Base-by-base conservation (phyloP, 441 rosid species). In the Oxalis stricta region DNA sequence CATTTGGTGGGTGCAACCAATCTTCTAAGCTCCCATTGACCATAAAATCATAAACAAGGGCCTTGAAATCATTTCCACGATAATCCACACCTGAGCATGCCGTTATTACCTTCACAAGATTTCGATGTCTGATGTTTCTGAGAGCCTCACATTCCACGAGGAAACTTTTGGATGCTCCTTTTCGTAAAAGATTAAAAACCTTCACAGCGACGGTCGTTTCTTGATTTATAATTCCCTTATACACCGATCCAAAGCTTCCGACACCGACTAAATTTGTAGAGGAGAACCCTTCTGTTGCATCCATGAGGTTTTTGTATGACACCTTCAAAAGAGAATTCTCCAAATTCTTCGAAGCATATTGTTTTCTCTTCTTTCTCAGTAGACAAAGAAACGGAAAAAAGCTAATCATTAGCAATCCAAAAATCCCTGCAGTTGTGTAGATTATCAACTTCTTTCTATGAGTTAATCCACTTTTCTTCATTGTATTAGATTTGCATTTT, bases 1-100 rank as follows among this genome's bases (percentile, higher is more conserved):
- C 47, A 4, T 3, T 3, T 3, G 29, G 13, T 1, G 30, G 55
- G 39, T 52, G 41, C 43, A 63, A 34, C 53, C 63, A 48, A 15
- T 4, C 4, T 13, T 63, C 45, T 13, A 56, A 44, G 58, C 58
- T 61, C 43, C 68, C 56, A 41, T 66, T 62, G 7, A 47, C 57
- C 64, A 49, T 45, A 28, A 61, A 56, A 37, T 41, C 58, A 22
- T 56, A 41, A 14, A 62, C 46, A 3, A 63, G 59, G 36, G 66
- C 69, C 56, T 52, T 53, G 11, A 49, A 53, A n/a, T 46, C 46
- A 13, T 58, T 54, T 9, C 64, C 54, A 7, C 9, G 30, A 28
- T 23, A 63, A 34, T 49, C 60, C 5, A 26, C 13, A 42, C 64
- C 8, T 0, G 56, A 43, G 13, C 60, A 63, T 4, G 44, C 42